Percentiles rank a stretch among this genome's conserved stretches.
Conservation (phyloP, 352 stramenopile species). For the Thalassiosira mediterranea region DNA sequence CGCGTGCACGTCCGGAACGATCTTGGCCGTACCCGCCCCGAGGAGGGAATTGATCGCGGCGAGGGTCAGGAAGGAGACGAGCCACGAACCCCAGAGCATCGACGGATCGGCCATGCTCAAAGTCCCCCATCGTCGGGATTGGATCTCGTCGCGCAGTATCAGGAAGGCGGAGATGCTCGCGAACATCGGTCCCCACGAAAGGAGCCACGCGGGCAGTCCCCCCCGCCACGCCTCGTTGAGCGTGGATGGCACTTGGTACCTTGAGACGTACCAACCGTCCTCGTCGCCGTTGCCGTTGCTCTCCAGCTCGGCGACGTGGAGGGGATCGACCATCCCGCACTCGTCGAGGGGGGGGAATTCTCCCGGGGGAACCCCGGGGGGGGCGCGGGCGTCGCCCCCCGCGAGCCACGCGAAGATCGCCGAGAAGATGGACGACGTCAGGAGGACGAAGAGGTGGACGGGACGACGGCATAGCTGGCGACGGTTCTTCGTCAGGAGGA, state of each 20-base stretch:
- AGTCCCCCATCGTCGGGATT: constrained; percentile 47
- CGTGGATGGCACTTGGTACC: constrained; percentile 36
- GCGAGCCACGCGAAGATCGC: constrained; percentile 51
- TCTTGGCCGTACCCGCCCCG: constrained; percentile 29
- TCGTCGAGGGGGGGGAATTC: constrained; percentile 47
- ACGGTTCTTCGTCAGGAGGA: constrained; percentile 44
- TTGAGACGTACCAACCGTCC: constrained; percentile 8
- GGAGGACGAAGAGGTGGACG: constrained; percentile 38
- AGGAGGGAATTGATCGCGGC: constrained; percentile 48
- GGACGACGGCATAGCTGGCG: constrained; percentile 51
- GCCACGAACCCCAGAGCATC: constrained; percentile 55
- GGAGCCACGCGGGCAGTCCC: constrained; percentile 28
- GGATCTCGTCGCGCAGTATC: constrained; percentile 55
- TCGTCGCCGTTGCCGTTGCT: neutral
- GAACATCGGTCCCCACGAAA: constrained; percentile 49
- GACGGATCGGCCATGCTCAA: constrained; percentile 39
- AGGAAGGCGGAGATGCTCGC: constrained; percentile 50
- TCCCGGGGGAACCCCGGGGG: neutral
- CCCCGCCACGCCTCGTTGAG: constrained; percentile 49
- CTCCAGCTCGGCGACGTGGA: constrained; percentile 7
- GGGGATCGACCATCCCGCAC: constrained; percentile 56
- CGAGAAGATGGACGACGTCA: constrained; percentile 42
- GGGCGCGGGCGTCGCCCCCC: constrained; percentile 19
- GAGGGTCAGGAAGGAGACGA: constrained; percentile 41
- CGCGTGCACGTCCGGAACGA: constrained; percentile 41